Conservation (phyloP, 2,329 filamentous ascomycete genomes). For the Fulvia fulva region DNA sequence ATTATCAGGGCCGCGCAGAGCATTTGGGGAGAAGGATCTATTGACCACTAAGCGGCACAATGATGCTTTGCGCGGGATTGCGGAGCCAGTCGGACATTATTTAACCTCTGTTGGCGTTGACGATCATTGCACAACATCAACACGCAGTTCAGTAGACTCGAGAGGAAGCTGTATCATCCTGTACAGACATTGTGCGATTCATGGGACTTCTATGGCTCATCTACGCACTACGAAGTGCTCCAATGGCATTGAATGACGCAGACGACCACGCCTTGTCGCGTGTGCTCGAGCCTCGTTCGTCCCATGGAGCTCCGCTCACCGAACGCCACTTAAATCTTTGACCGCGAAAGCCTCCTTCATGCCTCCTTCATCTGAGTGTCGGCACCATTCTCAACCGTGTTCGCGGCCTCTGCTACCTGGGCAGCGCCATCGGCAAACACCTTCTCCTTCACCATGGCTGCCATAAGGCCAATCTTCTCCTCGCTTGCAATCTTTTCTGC, state of each 20-base stretch:
- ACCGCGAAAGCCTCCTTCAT: not conserved
- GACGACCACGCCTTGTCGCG: not conserved
- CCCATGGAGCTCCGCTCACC: not conserved
- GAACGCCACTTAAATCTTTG: slow-evolving; percentile 1
- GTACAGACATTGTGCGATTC: not conserved
- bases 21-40: not conserved
- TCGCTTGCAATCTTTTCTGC: slow-evolving; percentile 59
- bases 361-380: slow-evolving; percentile 32
- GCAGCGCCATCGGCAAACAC: slow-evolving; percentile 46
- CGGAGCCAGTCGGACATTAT: not conserved
- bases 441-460: slow-evolving; percentile 59
- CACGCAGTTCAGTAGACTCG: not conserved
- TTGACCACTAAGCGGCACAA: not conserved
- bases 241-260: not conserved
- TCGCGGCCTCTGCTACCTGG: slow-evolving; percentile 13
- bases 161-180: not conserved
- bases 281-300: not conserved
- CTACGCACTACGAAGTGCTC: not conserved
- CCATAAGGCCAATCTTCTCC: slow-evolving; percentile 60
- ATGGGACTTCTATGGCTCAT: not conserved
- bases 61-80: not conserved
- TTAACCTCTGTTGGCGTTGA: not conserved
- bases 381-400: slow-evolving; percentile 21
- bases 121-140: not conserved
- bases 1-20: not conserved